phyloP scores from a whole-genome alignment of 2,329 filamentous ascomycete genomes.

The Plenodomus biglobosus region DNA sequence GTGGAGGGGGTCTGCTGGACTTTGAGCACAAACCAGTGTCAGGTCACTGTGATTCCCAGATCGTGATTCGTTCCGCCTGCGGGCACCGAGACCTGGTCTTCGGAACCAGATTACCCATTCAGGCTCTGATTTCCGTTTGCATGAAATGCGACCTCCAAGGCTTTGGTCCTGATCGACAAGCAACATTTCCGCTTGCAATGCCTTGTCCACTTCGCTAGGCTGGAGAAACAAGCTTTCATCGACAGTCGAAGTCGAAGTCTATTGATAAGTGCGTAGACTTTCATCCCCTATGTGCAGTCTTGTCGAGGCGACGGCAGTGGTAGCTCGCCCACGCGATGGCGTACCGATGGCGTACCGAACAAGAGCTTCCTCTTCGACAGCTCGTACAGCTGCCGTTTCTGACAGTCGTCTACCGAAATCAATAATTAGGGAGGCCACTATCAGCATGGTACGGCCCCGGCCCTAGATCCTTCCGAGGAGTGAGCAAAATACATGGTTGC shows the following conservation, averaged over 20 bases:
- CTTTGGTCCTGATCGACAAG: background rate
- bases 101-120: background rate
- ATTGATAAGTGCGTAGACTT: too few relatives aligned
- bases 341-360: background rate
- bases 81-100: background rate
- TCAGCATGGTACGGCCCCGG: background rate
- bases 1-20: background rate
- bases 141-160: background rate
- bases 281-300: background rate
- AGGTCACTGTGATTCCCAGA: background rate
- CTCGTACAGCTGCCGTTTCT: background rate
- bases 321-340: background rate
- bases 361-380: background rate
- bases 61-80: background rate
- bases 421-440: background rate
- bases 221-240: background rate
- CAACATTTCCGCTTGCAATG: background rate
- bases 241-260: background rate
- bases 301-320: background rate
- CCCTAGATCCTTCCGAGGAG: background rate
- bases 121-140: background rate
- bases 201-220: background rate
- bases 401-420: background rate
- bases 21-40: background rate
- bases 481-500: background rate